These are phyloP conservation scores for Microbotryum silenes-acaulis DNA, from an alignment of 1,284 basidiomycete species.

Conservation along the genomic window DNA sequence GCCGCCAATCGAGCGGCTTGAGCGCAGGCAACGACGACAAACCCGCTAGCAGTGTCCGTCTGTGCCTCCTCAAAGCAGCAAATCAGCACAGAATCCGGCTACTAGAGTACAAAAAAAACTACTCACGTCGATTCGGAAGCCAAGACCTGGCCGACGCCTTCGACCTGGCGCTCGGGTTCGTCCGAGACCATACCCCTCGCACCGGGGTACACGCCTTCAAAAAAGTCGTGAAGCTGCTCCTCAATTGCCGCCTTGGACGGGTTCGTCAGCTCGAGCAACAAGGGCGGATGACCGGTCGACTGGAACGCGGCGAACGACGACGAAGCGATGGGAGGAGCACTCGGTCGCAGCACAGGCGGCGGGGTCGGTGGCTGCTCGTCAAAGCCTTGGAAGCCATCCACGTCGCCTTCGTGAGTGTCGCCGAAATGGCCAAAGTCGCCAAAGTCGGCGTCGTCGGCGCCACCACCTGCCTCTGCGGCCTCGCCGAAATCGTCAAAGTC, in stretches of 20 bases:
- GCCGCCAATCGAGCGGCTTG: constrained; percentile 78
- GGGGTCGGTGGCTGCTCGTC: neutral
- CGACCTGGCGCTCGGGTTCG: constrained; percentile 67
- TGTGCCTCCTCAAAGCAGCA: neutral
- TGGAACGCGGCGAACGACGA: neutral
- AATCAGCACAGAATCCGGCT: neutral
- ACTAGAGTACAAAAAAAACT: too few relatives aligned
- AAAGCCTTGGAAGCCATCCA: constrained; percentile 45
- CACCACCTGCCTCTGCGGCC: constrained; percentile 43
- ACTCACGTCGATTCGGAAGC: constrained; percentile 45
- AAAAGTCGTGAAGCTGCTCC: constrained; percentile 56
- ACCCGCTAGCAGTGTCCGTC: constrained; percentile 13
- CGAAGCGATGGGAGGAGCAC: neutral
- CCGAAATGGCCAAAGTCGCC: constrained; percentile 54
- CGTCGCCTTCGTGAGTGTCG: constrained; percentile 37
- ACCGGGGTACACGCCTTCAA: constrained; percentile 56
- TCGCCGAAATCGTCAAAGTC: constrained; percentile 64
- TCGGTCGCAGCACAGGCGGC: too few relatives aligned
- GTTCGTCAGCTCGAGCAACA: constrained; percentile 55
- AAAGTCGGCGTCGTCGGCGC: constrained; percentile 47
- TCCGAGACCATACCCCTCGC: constrained; percentile 53
- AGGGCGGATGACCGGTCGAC: constrained; percentile 50
- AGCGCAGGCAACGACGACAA: constrained; percentile 44
- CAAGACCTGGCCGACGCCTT: constrained; percentile 68
- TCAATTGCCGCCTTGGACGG: constrained; percentile 54